A percentile compares a stretch with the other conserved stretches of the same genome.
Conservation (phyloP, 148 eudicot genomes). For the Drosera capensis region DNA sequence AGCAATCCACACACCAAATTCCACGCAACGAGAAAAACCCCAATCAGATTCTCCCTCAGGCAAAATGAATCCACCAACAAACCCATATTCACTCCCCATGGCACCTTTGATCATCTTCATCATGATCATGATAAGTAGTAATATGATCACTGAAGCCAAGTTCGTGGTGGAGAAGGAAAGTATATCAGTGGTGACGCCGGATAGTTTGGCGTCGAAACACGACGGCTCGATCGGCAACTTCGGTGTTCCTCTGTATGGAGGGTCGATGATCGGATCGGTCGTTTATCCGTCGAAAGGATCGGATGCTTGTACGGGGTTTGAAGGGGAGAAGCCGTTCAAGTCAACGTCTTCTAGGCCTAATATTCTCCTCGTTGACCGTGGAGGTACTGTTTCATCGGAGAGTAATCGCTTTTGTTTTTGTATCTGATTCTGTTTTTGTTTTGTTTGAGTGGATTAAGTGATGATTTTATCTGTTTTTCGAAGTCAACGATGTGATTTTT, state of each 20-base stretch:
- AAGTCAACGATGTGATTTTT: too few relatives aligned
- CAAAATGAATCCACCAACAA: too few relatives aligned
- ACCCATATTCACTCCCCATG: too few relatives aligned
- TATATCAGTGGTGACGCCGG: constrained; percentile 44
- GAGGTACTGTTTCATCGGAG: constrained; percentile 30
- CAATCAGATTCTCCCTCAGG: too few relatives aligned
- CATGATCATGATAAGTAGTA: too few relatives aligned
- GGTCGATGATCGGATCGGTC: constrained; percentile 67
- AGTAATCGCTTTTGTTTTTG: background rate
- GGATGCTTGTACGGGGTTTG: constrained; percentile 43
- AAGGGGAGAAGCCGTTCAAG: constrained; percentile 71
- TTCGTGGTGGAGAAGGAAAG: constrained; percentile 82
- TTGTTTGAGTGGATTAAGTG: background rate
- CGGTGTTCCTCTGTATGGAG: constrained; percentile 89
- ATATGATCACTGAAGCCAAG: too few relatives aligned
- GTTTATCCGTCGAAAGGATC: constrained; percentile 38
- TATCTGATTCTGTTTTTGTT: background rate
- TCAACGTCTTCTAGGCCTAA: constrained; percentile 36
- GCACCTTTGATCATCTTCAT: too few relatives aligned
- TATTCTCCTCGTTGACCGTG: constrained; percentile 85
- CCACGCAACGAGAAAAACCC: too few relatives aligned
- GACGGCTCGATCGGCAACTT: constrained; percentile 85
- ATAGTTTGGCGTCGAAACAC: constrained; percentile 25
- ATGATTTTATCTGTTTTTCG: too few relatives aligned
- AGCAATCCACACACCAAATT: too few relatives aligned